Conservation (phyloP, 1,284 basidiomycete genomes). For the Leccinum fuscescens region DNA sequence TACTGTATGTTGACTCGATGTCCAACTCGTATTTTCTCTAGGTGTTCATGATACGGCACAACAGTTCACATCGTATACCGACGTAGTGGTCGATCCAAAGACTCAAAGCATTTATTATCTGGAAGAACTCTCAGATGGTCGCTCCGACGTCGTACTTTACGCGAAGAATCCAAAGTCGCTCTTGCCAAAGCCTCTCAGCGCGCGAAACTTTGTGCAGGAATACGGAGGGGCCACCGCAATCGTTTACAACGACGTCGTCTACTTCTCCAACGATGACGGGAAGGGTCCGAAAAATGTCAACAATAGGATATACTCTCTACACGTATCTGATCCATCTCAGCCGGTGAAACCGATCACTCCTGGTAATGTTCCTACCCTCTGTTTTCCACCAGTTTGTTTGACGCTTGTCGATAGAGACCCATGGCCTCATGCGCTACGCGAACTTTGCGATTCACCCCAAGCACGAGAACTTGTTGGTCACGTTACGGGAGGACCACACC, state of each 20-base stretch:
- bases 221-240: slow-evolving; percentile 38
- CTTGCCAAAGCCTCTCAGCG: slow-evolving; percentile 33
- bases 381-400: background rate
- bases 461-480: slow-evolving; percentile 17
- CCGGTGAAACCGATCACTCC: slow-evolving; percentile 9
- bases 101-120: slow-evolving; percentile 34
- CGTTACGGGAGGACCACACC: slow-evolving; percentile 55
- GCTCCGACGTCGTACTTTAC: slow-evolving; percentile 15
- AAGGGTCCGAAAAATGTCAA: slow-evolving; percentile 3
- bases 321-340: background rate
- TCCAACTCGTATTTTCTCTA: background rate
- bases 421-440: slow-evolving; percentile 49
- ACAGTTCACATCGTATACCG: slow-evolving; percentile 12
- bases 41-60: background rate
- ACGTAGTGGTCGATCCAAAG: slow-evolving; percentile 34
- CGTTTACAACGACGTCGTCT: slow-evolving; percentile 24
- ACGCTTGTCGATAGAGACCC: slow-evolving; percentile 20
- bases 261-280: slow-evolving; percentile 33
- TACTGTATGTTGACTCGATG: background rate
- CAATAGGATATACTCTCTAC: slow-evolving; percentile 12
- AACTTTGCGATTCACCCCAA: slow-evolving; percentile 22
- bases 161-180: slow-evolving; percentile 18
- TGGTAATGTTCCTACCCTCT: slow-evolving; percentile 5
- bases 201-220: slow-evolving; percentile 35
- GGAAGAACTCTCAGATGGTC: slow-evolving; percentile 37